These are phyloP conservation scores for Aspergillus glaucus DNA, from an alignment of 2,329 filamentous ascomycete species.

Conservation along the genomic window DNA sequence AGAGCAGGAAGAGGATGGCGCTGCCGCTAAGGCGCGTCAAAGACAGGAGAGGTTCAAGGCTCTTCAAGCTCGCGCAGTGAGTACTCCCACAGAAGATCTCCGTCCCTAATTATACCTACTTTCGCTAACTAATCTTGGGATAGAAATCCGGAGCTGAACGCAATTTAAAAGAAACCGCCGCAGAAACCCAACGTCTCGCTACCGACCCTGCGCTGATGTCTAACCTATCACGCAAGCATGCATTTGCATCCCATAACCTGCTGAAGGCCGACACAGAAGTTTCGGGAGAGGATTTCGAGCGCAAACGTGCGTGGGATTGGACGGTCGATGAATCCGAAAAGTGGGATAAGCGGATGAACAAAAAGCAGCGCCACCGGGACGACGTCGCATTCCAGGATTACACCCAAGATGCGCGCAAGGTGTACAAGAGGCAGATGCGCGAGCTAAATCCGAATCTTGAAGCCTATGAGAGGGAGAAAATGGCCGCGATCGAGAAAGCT, in stretches of 20 bases:
- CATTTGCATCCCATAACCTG: constrained; percentile 84
- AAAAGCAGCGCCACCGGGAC: constrained; percentile 74
- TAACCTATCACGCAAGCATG: constrained; percentile 75
- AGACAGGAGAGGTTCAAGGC: constrained; percentile 79
- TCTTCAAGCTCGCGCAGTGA: constrained; percentile 67
- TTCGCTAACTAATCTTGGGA: constrained; percentile 14
- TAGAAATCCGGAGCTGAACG: constrained; percentile 38
- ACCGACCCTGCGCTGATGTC: constrained; percentile 72
- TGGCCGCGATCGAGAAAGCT: constrained; percentile 75
- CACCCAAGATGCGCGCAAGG: constrained; percentile 76
- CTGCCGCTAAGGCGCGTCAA: constrained; percentile 44
- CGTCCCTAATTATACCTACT: background rate
- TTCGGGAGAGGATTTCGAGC: constrained; percentile 85
- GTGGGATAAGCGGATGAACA: constrained; percentile 86
- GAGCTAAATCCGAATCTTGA: constrained; percentile 72
- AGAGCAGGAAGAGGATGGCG: constrained; percentile 17
- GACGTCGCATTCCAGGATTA: constrained; percentile 89
- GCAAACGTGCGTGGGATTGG: constrained; percentile 98
- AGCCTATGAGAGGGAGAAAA: constrained; percentile 80
- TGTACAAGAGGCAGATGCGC: constrained; percentile 85
- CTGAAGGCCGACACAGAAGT: constrained; percentile 87
- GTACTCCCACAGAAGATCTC: constrained; percentile 11
- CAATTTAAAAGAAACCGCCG: constrained; percentile 78
- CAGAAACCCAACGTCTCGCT: constrained; percentile 72
- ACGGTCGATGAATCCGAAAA: constrained; percentile 88